These are phyloP conservation scores for Mortierella sp. DNA, from an alignment of 371 early-diverging fungal species.

Conservation along the genomic window DNA sequence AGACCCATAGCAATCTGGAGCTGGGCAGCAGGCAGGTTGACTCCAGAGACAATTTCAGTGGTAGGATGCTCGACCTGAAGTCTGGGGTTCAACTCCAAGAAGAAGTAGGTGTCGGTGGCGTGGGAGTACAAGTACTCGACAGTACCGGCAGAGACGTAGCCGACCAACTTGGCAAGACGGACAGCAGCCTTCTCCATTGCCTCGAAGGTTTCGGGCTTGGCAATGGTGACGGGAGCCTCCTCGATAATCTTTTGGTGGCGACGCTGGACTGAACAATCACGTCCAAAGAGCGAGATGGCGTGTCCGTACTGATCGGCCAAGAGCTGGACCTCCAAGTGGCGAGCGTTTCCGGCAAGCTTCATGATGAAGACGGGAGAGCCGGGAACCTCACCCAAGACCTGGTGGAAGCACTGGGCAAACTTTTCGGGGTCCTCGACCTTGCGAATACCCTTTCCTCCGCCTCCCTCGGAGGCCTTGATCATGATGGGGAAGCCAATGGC, in stretches of 20 bases:
- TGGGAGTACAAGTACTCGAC: conserved; percentile 98
- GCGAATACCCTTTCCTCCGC: conserved; percentile 99
- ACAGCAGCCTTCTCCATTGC: conserved; percentile 98
- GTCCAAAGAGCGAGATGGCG: conserved; percentile 97
- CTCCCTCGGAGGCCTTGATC: conserved; percentile 99
- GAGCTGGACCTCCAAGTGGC: conserved; percentile 98
- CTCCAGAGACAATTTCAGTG: conserved; percentile 98
- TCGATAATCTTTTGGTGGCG: conserved; percentile 98
- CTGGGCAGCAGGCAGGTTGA: conserved; percentile 98
- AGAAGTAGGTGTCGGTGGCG: conserved; percentile 91
- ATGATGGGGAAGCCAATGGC: conserved; percentile 97
- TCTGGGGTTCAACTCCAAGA: conserved; percentile 98
- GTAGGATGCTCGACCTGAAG: conserved; percentile 99
- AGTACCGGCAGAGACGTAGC: conserved; percentile 97
- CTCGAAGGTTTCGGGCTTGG: conserved; percentile 84
- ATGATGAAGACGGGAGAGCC: conserved; percentile 98
- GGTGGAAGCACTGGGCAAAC: conserved; percentile 87
- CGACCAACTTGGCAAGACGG: conserved; percentile 92
- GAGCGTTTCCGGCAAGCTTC: conserved; percentile 95
- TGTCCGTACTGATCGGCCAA: conserved; percentile 98
- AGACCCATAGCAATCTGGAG: conserved; percentile 99
- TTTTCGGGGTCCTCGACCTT: conserved; percentile 82
- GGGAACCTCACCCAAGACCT: conserved; percentile 95
- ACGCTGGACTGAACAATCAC: conserved; percentile 99
- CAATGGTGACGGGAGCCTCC: conserved; percentile 97